Percentiles rank a stretch among this genome's conserved stretches.
Evolutionary conservation across 2,329 filamentous ascomycete species (phyloP).

Genomic region (Mycosphaerelloides madeirae): DNA sequence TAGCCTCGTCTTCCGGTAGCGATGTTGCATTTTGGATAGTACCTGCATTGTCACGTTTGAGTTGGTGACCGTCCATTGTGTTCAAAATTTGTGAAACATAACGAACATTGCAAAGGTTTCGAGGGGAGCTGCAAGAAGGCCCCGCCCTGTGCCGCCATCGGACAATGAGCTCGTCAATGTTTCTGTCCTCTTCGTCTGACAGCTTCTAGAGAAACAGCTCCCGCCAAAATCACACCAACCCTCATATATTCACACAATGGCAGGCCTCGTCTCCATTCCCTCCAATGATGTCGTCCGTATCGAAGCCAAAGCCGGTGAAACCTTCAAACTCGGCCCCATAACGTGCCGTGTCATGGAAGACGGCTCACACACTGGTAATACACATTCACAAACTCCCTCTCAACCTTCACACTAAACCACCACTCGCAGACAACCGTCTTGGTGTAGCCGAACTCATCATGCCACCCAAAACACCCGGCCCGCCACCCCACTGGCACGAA

Average conservation of each 20-base stretch:
- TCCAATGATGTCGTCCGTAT: constrained; percentile 46
- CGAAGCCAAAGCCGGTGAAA: constrained; percentile 45
- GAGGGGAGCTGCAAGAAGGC: too few species aligned
- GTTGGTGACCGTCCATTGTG: too few species aligned
- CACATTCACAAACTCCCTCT: neutral
- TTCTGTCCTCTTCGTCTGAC: too few species aligned
- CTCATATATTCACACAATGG: constrained; percentile 11
- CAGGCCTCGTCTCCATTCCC: constrained; percentile 34
- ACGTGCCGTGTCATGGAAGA: constrained; percentile 51
- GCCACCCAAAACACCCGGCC: constrained; percentile 44
- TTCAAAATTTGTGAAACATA: too few species aligned
- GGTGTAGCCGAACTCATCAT: constrained; percentile 47
- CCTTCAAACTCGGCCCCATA: constrained; percentile 46
- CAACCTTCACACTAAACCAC: neutral
- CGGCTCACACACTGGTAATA: constrained; percentile 44
- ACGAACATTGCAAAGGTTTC: too few species aligned
- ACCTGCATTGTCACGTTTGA: too few species aligned
- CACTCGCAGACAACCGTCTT: constrained; percentile 43
- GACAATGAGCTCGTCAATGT: too few species aligned
- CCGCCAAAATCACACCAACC: too few species aligned
- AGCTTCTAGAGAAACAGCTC: too few species aligned
- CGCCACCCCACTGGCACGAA: constrained; percentile 51
- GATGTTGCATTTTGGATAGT: too few species aligned
- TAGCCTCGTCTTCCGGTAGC: too few species aligned
- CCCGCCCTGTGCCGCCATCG: too few species aligned